Evolutionary conservation across 495 filamentous ascomycete species (phyloP), one percentile per base, ranked within the genome.

Genomic region (Aspergillus baeticus): DNA sequence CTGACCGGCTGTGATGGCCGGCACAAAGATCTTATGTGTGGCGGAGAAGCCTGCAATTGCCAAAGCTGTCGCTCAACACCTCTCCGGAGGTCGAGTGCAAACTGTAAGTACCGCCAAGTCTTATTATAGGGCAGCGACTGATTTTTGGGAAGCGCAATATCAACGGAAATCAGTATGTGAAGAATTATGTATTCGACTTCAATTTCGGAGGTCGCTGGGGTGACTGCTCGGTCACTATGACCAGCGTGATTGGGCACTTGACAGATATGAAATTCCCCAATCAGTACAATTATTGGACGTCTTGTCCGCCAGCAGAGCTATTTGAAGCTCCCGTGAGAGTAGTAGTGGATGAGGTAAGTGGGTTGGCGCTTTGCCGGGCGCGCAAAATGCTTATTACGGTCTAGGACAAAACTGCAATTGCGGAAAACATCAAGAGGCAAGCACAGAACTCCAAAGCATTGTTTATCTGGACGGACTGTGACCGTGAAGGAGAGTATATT

Each of bases 401-500:
- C 5, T 3, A 95, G 87, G 87, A 93, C 65, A 92, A 90, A 63
- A 83, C 82, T 61, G 74, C 84, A 15, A 88, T 98, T 52, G 90
- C 92, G 8, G 76, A 83, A 5, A 98, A 98, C 64, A 98, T 98
- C 63, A 78, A 85, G 43, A 69, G 76, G 6, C 84, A 94, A 69
- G 94, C 95, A 11, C 81, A 81, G 41, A 78, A 81, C 61, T 75
- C 83, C 51, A 80, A 77, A 61, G 84, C 83, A 17, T 78, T 98
- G 13, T 94, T 91, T 69, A 96, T 98, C 63, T 98, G 94, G 94
- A 98, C 94, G 1, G 94, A 98, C 79, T 98, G 94, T 73, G 94
- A 98, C 78, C 85, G 92, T 46, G 94, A 98, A 78, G 94, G 94
- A 14, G 94, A 98, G 71, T 87, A 97, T 63, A 98, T 98, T 58